These are phyloP conservation scores for Scutellaria galericulata DNA, from an alignment of 257 asterid genomes.

Conservation along the genomic window DNA sequence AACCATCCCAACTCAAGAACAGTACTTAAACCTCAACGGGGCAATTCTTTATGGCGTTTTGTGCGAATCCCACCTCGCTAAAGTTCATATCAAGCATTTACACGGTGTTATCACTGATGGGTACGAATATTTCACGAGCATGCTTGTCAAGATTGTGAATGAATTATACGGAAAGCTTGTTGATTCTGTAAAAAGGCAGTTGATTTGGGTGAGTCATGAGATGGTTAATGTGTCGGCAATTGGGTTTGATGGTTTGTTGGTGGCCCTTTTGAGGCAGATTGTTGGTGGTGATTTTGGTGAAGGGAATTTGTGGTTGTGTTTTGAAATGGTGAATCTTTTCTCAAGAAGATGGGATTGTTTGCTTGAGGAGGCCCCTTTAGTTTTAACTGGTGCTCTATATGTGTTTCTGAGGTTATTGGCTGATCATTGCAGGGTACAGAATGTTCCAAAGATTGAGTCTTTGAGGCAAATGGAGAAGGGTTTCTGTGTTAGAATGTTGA, in stretches of 20 bases:
- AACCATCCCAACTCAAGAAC: slow-evolving; percentile 56
- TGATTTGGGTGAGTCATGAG: slow-evolving; percentile 62
- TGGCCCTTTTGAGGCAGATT: slow-evolving; percentile 74
- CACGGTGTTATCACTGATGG: slow-evolving; percentile 74
- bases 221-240: slow-evolving; percentile 63
- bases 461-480: slow-evolving; percentile 65
- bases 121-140: slow-evolving; percentile 57
- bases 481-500: slow-evolving; percentile 62
- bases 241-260: slow-evolving; percentile 69
- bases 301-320: slow-evolving; percentile 74
- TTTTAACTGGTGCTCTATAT: slow-evolving; percentile 65
- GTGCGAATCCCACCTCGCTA: slow-evolving; percentile 53
- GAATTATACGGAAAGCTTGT: slow-evolving; percentile 56
- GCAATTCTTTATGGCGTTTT: slow-evolving; percentile 72
- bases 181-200: slow-evolving; percentile 57
- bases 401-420: slow-evolving; percentile 72
- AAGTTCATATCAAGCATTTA: slow-evolving; percentile 70
- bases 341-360: slow-evolving; percentile 58
- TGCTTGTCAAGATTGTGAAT: slow-evolving; percentile 58
- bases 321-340: slow-evolving; percentile 63
- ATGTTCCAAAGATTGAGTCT: slow-evolving; percentile 46
- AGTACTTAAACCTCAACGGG: slow-evolving; percentile 61
- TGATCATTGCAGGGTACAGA: slow-evolving; percentile 61
- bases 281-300: slow-evolving; percentile 72
- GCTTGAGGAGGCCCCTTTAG: slow-evolving; percentile 62